Evolutionary conservation across 78 protist species (phyloP), one percentile per base, ranked within the genome.

Genomic region (Tieghemostelium lacteum): DNA sequence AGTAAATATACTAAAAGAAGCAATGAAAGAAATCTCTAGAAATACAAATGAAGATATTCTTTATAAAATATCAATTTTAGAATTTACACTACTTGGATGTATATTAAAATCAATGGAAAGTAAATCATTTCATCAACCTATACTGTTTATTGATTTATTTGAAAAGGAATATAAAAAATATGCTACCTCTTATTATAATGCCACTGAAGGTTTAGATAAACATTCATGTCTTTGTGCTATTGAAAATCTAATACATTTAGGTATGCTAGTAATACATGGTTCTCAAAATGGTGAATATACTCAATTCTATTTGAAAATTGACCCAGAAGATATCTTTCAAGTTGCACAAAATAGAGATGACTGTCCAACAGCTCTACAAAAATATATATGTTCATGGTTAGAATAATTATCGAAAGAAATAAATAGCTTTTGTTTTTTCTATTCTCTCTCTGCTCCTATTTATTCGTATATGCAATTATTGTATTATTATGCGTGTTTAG

Each of bases 361-460:
- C 40, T 69, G 62, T 55, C 89, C 89, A 57, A 28, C 67, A 22
- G 31, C 66, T 3, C 34, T 80, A 22, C 24, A 67, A 39, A 66
- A 50, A 42, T 80, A 54, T 80, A 45, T 66, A n/a, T 8, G 57
- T 2, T 24, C 45, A 42, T 80, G 89, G 89, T 40, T 80, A 40
- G 29, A 70, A 69, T 80, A 80, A 78, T 31, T 20, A 12, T 37
- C 6, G 2, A 12, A 70, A 8, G 29, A 12, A 42, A 26, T 31
- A 2, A 70, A 52, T 19, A 31, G 33, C 4, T 22, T 22, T 4
- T 12, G 5, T 39, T 39, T 1, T 39, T 66, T 2, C 39, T 1
- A 2, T 49, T 16, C 24, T 66, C 34, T 57, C 8, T 14, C 17
- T 20, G 7, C 7, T 57, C 17, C 7, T 40, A 24, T 0, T 10